A percentile compares a stretch with the other conserved stretches of the same genome.
phyloP scores from a whole-genome alignment of 768 basidiomycete genomes.

The Leccinum variicolor region DNA sequence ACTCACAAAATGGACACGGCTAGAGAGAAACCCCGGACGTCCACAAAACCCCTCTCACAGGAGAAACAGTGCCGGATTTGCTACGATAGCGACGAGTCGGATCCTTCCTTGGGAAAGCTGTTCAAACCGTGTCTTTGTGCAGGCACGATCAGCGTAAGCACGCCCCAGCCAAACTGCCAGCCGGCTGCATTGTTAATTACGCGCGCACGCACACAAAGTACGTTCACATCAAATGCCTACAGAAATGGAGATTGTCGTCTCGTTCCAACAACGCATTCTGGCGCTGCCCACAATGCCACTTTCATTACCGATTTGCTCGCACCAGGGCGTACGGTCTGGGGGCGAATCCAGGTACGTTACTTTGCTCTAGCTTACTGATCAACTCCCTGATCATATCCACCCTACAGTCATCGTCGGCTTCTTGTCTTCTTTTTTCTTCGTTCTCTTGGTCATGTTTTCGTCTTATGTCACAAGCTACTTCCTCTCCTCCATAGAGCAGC shows the following conservation, averaged over 20 bases:
- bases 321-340: conserved; percentile 70
- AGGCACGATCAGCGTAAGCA: conserved; percentile 68
- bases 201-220: conserved; percentile 41
- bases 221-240: conserved; percentile 77
- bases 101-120: conserved; percentile 63
- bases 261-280: conserved; percentile 67
- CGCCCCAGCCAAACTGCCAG: background rate
- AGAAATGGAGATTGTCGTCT: conserved; percentile 68
- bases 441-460: conserved; percentile 59
- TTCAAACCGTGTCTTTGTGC: conserved; percentile 71
- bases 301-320: conserved; percentile 72
- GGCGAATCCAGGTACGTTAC: conserved; percentile 63
- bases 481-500: conserved; percentile 59
- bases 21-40: conserved; percentile 5
- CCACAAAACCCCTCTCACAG: conserved; percentile 17
- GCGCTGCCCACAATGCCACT: conserved; percentile 76
- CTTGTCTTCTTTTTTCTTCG: conserved; percentile 60
- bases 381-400: conserved; percentile 11
- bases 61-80: conserved; percentile 85
- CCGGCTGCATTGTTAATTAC: conserved; percentile 18
- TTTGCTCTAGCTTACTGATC: conserved; percentile 1
- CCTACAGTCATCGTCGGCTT: conserved; percentile 59
- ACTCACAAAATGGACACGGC: conserved; percentile 14
- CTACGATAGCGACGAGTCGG: conserved; percentile 61
- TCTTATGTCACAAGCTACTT: conserved; percentile 70